Base-by-base conservation (phyloP, 495 filamentous ascomycete genomes). In the Neurospora cerealis region DNA sequence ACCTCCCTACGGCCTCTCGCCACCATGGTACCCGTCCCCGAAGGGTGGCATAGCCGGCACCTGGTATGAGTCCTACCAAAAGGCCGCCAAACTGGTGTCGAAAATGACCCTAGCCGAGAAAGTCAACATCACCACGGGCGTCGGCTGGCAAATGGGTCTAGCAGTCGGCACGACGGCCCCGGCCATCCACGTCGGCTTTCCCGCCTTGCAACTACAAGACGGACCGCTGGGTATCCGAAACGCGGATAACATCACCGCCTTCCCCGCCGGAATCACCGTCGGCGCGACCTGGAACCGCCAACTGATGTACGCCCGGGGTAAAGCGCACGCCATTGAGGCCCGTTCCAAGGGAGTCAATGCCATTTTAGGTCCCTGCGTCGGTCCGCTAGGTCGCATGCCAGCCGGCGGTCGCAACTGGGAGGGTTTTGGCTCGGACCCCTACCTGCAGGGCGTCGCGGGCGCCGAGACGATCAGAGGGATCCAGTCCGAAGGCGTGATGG, bases 111-210 rank as follows among this genome's bases (percentile, higher is more conserved):
- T 99, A 44, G 84, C 91, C 37, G 95, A 97, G 79, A 99, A 98
- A 80, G 92, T 99, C 72, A 98, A 98, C 80, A 86, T 98, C 75
- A 98, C 96, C 0, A 97, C 95, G 0, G 95, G 95, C 0, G 94
- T 90, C 0, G 95, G 96, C 9, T 98, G 95, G 95, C 84, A 87
- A 79, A 95, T 95, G 91, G 93, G 91, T 0, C 85, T 94, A 69
- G 96, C 94, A 72, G 94, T 98, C 6, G 96, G 95, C 21, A 97
- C 97, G 80, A 97, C 94, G 8, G 93, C 87, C 1, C 88, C 91
- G 39, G 92, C 92, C 2, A 81, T 87, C 9, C 74, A 85, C 69
- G 90, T 93, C 21, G 88, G 89, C 24, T 98, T 98, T 78, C 96
- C 96, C 0, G 89, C 91, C 13, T 85, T 98, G 0, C 94, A 93